These are phyloP conservation scores for Pseudohyphozyma bogoriensis DNA, from an alignment of 768 basidiomycete species.

Conservation along the genomic window DNA sequence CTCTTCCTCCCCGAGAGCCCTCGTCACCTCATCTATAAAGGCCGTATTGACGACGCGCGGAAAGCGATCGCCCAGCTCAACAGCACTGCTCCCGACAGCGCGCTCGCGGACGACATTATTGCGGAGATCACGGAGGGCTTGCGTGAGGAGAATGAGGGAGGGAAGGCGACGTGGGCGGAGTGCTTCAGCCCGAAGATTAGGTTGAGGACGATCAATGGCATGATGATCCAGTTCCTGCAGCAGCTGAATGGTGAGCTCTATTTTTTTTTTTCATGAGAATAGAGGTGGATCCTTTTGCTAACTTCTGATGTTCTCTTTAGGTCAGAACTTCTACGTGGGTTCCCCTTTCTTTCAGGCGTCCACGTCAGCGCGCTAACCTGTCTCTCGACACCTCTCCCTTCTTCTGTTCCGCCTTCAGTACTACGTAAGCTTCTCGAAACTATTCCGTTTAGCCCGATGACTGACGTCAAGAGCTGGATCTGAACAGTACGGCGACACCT, in stretches of 20 bases:
- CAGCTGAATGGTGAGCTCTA: not conserved
- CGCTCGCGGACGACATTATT: conserved; percentile 49
- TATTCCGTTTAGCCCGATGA: too few species aligned
- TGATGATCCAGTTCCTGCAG: not conserved
- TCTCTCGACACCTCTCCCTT: too few species aligned
- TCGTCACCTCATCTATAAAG: conserved; percentile 39
- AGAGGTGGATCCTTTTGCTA: not conserved
- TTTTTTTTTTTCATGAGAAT: too few species aligned
- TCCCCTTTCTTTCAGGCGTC: too few species aligned
- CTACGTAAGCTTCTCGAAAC: too few species aligned
- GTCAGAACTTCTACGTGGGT: not conserved
- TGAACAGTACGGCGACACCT: conserved; percentile 68
- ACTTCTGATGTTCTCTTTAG: too few species aligned
- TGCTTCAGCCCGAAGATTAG: conserved; percentile 61
- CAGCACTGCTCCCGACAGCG: conserved; percentile 44
- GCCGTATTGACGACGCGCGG: conserved; percentile 48
- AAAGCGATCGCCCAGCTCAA: conserved; percentile 58
- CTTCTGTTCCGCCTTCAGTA: too few species aligned
- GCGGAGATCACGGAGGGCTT: conserved; percentile 59
- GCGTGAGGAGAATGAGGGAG: conserved; percentile 64
- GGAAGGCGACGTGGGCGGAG: conserved; percentile 66
- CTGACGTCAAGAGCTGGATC: too few species aligned
- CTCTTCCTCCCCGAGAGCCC: conserved; percentile 66
- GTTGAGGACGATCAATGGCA: conserved; percentile 52
- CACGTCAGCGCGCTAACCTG: too few species aligned